phyloP scores from a whole-genome alignment of 208 protist genomes.

The Leishmania gerbilli region DNA sequence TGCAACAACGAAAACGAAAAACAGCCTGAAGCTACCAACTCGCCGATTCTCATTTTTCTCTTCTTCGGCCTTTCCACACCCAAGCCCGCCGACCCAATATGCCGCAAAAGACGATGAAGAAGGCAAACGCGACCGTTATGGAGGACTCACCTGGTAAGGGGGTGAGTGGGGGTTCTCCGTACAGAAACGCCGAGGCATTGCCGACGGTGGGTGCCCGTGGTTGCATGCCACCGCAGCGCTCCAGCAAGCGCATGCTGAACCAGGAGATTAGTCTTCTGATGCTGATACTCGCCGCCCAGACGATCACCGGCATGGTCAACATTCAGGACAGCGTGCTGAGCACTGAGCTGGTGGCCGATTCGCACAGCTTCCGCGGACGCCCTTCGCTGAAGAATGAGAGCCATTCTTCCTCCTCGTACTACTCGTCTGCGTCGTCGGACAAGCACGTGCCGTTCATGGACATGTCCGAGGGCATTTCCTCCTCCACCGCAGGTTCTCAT shows the following conservation, averaged over 20 bases:
- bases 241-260: constrained; percentile 34
- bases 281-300: constrained; percentile 53
- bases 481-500: constrained; percentile 41
- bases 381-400: constrained; percentile 34
- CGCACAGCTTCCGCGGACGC: constrained; percentile 29
- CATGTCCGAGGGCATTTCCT: constrained; percentile 41
- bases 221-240: constrained; percentile 6
- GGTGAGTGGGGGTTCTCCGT: neutral
- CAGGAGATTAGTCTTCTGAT: constrained; percentile 58
- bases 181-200: neutral
- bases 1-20: neutral
- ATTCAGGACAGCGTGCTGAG: constrained; percentile 45
- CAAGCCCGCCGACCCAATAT: neutral
- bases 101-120: constrained; percentile 9
- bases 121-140: neutral
- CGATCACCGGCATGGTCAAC: constrained; percentile 37
- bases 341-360: constrained; percentile 65
- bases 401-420: constrained; percentile 29
- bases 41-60: neutral
- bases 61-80: neutral
- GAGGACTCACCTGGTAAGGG: constrained; percentile 5
- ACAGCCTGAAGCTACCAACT: neutral
- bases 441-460: constrained; percentile 41
- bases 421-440: constrained; percentile 29
- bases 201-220: neutral